Evolutionary conservation across 495 filamentous ascomycete genomes (phyloP), one percentile per base, ranked within the genome.

Genomic region (Aspergillus avenaceus): DNA sequence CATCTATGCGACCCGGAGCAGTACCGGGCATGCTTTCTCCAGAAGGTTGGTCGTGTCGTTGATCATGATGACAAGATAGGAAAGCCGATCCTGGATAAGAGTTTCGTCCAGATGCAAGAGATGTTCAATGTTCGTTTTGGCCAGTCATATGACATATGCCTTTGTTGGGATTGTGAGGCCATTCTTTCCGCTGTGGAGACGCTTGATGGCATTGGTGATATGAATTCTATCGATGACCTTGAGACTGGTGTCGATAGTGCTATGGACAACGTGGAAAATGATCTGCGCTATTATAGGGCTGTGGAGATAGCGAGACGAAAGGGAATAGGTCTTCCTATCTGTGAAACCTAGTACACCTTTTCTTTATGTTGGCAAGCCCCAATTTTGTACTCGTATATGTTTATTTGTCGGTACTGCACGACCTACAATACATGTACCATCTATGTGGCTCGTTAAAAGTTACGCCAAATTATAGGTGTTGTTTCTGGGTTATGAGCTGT

Each of bases 1-100:
- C 81, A 84, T 56, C 74, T 84, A 66, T 56, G 57, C 25, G 44
- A 37, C 23, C 34, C 56, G 16, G 41, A n/a, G 14, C 16, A 12
- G 14, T 64, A 64, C 44, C 18, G 53, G 19, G 40, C 26, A 4
- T 5, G 41, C 1, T 53, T 52, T 47, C 14, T 49, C 7, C 44
- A 46, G 16, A 8, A 12, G 1, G 47, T 52, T 1, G 58, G 55
- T 7, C 40, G 52, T 0, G 55, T 62, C 23, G 41, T 64, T 2
- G 46, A 61, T 32, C 61, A 64, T 32, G 52, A 61, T 43, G 61
- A 41, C n/a, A 24, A 28, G 24, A 8, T 38, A 8, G 34, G 16
- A 24, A 26, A 40, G 23, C 5, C 32, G 6, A 40, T 24, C 7
- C 44, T 62, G 13, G 28, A 45, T 28, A 13, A 19, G 3, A 53